Conservation (phyloP, 176 grass and related monocot genomes). For the Aegilops longissima region DNA sequence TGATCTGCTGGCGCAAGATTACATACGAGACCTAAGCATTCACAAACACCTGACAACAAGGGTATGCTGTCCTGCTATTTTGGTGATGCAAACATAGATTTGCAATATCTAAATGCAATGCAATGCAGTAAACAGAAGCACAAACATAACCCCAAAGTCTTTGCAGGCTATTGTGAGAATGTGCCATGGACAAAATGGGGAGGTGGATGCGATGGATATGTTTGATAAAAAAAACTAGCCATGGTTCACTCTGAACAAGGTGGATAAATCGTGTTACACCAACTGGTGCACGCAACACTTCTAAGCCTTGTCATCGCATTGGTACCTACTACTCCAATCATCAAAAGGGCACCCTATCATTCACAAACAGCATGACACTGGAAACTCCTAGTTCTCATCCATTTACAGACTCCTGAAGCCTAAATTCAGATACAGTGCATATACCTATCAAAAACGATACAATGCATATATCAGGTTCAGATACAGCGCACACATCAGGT, state of each 20-base stretch:
- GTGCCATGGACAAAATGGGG: neutral
- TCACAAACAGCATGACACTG: neutral
- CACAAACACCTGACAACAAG: neutral
- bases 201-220: neutral
- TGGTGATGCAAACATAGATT: neutral
- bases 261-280: neutral
- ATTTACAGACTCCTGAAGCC: neutral
- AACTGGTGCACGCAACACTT: neutral
- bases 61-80: neutral
- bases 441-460: too few relatives aligned
- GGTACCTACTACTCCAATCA: neutral
- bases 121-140: neutral
- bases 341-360: neutral
- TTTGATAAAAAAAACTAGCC: neutral
- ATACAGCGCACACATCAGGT: neutral
- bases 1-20: neutral
- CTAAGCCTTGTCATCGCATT: neutral
- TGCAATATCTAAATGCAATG: neutral
- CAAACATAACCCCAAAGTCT: neutral
- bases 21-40: neutral
- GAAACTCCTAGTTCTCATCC: neutral
- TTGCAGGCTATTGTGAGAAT: neutral
- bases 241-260: neutral
- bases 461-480: neutral
- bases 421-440: too few relatives aligned